Evolutionary conservation across 1,139 yeast genomes (phyloP).

Genomic region (Candida sp.): DNA sequence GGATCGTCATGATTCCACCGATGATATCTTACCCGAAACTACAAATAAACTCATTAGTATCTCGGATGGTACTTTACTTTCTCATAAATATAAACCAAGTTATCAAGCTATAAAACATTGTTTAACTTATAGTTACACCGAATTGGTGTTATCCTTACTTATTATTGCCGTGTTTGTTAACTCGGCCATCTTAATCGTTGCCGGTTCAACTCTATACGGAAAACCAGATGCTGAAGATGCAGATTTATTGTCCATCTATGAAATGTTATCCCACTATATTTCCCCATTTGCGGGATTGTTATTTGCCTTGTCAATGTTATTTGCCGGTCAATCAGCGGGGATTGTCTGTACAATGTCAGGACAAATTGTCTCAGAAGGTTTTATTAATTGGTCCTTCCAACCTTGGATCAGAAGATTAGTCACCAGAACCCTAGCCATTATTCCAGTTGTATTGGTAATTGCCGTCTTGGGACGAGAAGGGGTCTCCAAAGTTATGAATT

Average conservation of each 20-base stretch:
- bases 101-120: conserved; percentile 64
- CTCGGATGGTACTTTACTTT: conserved; percentile 33
- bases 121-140: conserved; percentile 61
- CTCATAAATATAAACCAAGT: conserved; percentile 56
- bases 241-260: conserved; percentile 71
- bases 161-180: conserved; percentile 74
- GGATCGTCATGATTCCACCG: conserved; percentile 5
- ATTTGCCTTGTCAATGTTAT: conserved; percentile 70
- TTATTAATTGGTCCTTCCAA: conserved; percentile 64
- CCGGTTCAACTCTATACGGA: conserved; percentile 65
- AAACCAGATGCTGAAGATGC: conserved; percentile 66
- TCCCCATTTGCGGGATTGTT: conserved; percentile 71
- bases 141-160: conserved; percentile 61
- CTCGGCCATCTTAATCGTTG: conserved; percentile 68
- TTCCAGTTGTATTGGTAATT: conserved; percentile 68
- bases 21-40: conserved; percentile 3
- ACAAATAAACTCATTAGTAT: conserved; percentile 16
- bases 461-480: conserved; percentile 68
- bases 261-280: conserved; percentile 55
- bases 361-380: conserved; percentile 79
- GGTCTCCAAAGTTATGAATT: conserved; percentile 63
- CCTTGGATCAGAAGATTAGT: conserved; percentile 69
- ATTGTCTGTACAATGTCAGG: conserved; percentile 82
- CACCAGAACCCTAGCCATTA: conserved; percentile 70
- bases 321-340: conserved; percentile 81